Base-by-base conservation (phyloP, 805 yeast genomes). In the Candida quercuum region DNA sequence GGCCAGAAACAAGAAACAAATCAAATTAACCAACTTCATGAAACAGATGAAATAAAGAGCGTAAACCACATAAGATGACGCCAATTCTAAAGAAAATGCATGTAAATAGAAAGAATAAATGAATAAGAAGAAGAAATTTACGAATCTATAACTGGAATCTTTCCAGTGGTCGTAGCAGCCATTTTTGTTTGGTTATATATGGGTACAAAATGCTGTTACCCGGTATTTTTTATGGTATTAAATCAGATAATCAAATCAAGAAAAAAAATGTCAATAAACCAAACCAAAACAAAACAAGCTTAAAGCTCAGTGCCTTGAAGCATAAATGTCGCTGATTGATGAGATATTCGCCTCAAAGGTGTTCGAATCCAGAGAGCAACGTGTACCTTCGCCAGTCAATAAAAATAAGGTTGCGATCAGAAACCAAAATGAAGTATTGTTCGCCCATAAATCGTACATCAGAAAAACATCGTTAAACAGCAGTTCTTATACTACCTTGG, bases 11-110 rank as follows among this genome's bases (percentile, higher is more conserved):
- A 76, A 86, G 40, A 71, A 72, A 42, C 71, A 67, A 48, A 86
- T 87, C 56, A 88, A 86, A 62, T 73, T 75, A 53, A 80, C 76
- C 57, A 89, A 89, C 70, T 89, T 88, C 63, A 63, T 84, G 62
- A 66, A 79, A 25, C 74, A 74, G 49, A 54, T 54, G 57, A 47
- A 45, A 33, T 43, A 18, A 22, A 14, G 6, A 11, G 10, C 9
- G 9, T 25, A 14, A 25, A 25, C 28, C 14, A 22, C 8, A 10
- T 25, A 10, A 13, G n/a, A 25, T 11, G n/a, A 25, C 14, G n/a
- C n/a, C n/a, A n/a, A n/a, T n/a, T n/a, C n/a, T n/a, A n/a, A 39
- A 31, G 36, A 31, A 25, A 33, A 21, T 15, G n/a, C 22, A 15
- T 38, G 41, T 33, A 38, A 17, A 37, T 37, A 40, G 19, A 12